phyloP scores from a whole-genome alignment of 2,329 filamentous ascomycete species.

The Ambrosiella xylebori region DNA sequence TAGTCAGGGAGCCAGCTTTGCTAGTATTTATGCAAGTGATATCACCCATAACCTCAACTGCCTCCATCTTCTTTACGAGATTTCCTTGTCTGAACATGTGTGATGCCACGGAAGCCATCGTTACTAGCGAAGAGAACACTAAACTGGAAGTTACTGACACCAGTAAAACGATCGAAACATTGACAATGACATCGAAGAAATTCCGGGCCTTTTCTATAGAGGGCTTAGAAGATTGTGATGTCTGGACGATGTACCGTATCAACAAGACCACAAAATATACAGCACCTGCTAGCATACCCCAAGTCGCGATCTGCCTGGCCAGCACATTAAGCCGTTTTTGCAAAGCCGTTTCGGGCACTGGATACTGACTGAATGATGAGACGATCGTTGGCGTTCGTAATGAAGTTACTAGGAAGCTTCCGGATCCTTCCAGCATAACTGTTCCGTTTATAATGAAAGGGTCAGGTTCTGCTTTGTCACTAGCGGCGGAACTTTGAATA shows the following conservation, averaged over 20 bases:
- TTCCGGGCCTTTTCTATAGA: constrained; percentile 34
- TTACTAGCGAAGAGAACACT: constrained; percentile 42
- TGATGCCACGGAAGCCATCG: constrained; percentile 44
- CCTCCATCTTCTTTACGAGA: constrained; percentile 39
- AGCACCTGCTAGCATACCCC: constrained; percentile 24
- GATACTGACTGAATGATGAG: constrained; percentile 40
- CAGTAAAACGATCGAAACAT: constrained; percentile 38
- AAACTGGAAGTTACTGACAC: constrained; percentile 44
- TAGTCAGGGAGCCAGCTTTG: constrained; percentile 48
- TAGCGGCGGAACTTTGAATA: neutral
- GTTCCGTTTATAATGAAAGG: constrained; percentile 69
- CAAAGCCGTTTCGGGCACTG: constrained; percentile 59
- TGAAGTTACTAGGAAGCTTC: constrained; percentile 58
- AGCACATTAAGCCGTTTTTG: constrained; percentile 63
- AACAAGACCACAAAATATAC: constrained; percentile 27
- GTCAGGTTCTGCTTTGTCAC: constrained; percentile 29
- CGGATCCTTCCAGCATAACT: constrained; percentile 59
- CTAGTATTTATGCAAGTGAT: constrained; percentile 47
- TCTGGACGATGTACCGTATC: constrained; percentile 22
- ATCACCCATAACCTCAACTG: constrained; percentile 48
- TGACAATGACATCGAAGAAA: constrained; percentile 26
- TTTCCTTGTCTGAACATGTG: constrained; percentile 48
- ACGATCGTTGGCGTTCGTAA: constrained; percentile 58
- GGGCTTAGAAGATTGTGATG: constrained; percentile 15
- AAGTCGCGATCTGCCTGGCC: constrained; percentile 51